These are phyloP conservation scores for Cutaneotrichosporon sp. DNA, from an alignment of 1,284 basidiomycete species.

Conservation along the genomic window DNA sequence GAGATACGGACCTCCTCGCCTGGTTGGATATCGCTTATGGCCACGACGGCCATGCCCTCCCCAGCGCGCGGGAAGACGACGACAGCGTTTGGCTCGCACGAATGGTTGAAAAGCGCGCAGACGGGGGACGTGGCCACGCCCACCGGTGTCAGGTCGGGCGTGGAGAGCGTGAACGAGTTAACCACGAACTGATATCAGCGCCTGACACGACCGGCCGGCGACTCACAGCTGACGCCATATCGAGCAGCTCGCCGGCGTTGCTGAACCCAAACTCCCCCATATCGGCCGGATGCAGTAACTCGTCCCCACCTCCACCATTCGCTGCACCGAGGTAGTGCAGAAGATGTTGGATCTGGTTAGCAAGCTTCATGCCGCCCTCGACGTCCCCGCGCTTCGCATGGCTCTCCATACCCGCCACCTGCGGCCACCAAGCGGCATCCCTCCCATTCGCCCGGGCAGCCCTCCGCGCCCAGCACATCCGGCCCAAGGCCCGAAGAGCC, in stretches of 20 bases:
- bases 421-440: slow-evolving; percentile 58
- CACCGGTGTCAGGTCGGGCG: slow-evolving; percentile 66
- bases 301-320: background rate
- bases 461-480: slow-evolving; percentile 64
- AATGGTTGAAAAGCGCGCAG: slow-evolving; percentile 81
- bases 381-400: slow-evolving; percentile 30
- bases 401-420: slow-evolving; percentile 67
- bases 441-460: slow-evolving; percentile 51
- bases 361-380: slow-evolving; percentile 32
- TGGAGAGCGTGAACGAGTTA: slow-evolving; percentile 81
- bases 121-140: slow-evolving; percentile 74
- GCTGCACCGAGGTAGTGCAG: slow-evolving; percentile 36
- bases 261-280: slow-evolving; percentile 41
- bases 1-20: slow-evolving; percentile 62
- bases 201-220: background rate
- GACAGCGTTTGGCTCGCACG: slow-evolving; percentile 82
- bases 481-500: slow-evolving; percentile 67
- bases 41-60: slow-evolving; percentile 62
- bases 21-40: slow-evolving; percentile 59
- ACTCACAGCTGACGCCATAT: slow-evolving; percentile 41
- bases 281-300: slow-evolving; percentile 28
- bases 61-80: slow-evolving; percentile 69
- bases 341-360: slow-evolving; percentile 37
- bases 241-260: slow-evolving; percentile 28
- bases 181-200: slow-evolving; percentile 62